Base-by-base conservation (phyloP, 1,139 yeast species). In the Pichia sp. region DNA sequence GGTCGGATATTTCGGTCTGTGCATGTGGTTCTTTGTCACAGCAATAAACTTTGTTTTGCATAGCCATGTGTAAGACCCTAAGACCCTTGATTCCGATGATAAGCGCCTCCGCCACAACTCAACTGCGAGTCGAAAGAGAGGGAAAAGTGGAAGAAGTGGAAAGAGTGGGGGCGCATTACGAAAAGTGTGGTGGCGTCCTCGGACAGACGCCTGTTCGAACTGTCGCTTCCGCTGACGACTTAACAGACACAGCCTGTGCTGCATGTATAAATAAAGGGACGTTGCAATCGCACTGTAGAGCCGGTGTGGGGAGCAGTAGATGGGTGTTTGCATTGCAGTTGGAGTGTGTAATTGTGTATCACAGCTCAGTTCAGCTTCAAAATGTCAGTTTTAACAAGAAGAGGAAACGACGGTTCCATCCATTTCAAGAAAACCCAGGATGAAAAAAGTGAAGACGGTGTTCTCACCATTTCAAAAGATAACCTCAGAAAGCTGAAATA, bases 401-500 rank as follows among this genome's bases (percentile, higher is more conserved):
- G 20, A 30, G 24, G 32, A 39, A 32, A 25, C 21, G 46, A 44
- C 38, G 34, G 19, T 5, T 59, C 57, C 42, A 61, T 58, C 38
- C 64, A 61, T 48, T 61, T 60, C 49, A 51, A 54, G 46, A 57
- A 54, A 41, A 60, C 46, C 20, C 51, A 53, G 19, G 64, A 59
- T 36, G 35, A 51, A 18, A 25, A 49, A 22, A 47, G 48, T 17
- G 30, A 26, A 26, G 24, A 25, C 9, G 32, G 32, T 30, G 31
- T 26, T 35, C 22, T 35, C 10, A 40, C 49, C 11, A 36, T 47
- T 12, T 39, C 48, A 7, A 40, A 40, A n/a, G 34, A 32, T 21
- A 38, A 42, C 35, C 40, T 40, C 35, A 35, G 42, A 34, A 38
- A 39, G 21, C 31, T 48, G 11, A 31, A 38, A 12, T 41, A 48